Conservation (phyloP, 176 grass and related monocot species). For the Carex myosuroides region DNA sequence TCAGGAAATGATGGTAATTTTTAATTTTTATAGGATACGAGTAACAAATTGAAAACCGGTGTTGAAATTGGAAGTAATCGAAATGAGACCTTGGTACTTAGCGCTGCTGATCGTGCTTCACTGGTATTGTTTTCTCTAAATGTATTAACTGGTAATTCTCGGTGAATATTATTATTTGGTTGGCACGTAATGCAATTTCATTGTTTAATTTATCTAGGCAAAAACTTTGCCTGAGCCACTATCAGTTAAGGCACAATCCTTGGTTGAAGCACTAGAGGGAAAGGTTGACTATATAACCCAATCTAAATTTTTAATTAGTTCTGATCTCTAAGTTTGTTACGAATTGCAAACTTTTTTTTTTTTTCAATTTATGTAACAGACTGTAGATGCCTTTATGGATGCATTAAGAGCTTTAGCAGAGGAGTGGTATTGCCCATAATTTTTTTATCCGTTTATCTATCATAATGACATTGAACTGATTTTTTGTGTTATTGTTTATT, state of each 20-base stretch:
- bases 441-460: background rate
- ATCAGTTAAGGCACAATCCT: constrained; percentile 52
- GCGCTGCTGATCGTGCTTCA: constrained; percentile 49
- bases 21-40: constrained; percentile 36
- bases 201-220: constrained; percentile 38
- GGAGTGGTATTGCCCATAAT: constrained; percentile 58
- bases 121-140: constrained; percentile 33
- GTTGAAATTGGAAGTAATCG: constrained; percentile 45
- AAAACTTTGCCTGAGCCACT: constrained; percentile 54
- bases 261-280: constrained; percentile 65
- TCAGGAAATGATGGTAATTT: background rate
- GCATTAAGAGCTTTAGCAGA: constrained; percentile 64
- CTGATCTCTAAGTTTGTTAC: background rate
- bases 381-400: constrained; percentile 66
- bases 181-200: background rate
- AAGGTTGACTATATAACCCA: constrained; percentile 47
- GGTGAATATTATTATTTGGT: background rate
- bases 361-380: constrained; percentile 32
- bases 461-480: background rate
- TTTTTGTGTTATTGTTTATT: constrained; percentile 15
- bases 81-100: constrained; percentile 36
- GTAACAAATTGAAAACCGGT: constrained; percentile 75
- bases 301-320: constrained; percentile 23
- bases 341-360: background rate
- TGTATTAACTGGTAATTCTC: background rate